Base-by-base conservation (phyloP, 2,329 filamentous ascomycete species). In the Thermoascus crustaceus region DNA sequence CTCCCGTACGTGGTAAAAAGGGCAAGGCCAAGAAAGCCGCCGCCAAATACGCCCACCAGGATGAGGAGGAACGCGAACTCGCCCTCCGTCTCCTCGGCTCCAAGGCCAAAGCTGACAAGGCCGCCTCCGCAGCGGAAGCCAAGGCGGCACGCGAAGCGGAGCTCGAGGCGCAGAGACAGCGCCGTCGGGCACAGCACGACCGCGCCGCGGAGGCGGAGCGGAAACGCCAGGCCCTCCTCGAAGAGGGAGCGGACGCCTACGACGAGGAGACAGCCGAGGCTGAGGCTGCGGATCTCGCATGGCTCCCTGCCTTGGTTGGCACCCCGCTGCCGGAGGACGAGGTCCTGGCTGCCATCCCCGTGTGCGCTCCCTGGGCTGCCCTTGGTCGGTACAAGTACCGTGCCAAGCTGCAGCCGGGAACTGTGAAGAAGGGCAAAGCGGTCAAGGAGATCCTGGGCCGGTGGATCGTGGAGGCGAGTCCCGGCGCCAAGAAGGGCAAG, bases 391-490 rank as follows among this genome's bases (percentile, higher is more conserved):
- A 82, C 63, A 95, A 95, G 63, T 96, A 95, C 69, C 93, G 93
- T 61, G 85, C 80, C 35, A 98, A 98, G 68, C 61, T 98, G 49
- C 91, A 96, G 62, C 91, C 91, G 0, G 91, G 91, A 0, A 64
- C 78, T 0, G 73, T 81, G 44, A 98, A 96, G 71, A 94, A 94
- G 66, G 89, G 91, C 7, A 96, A 95, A 58, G 88, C 87, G 0
- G 78, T 94, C 31, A 85, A 85, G 57, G 89, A 96, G 61, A 81
- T 96, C 20, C 62, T 96, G n/a, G 78, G 80, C 32, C 74, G 75
- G 40, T 95, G 89, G 88, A 73, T 81, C 45, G 61, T 70, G 13
- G 85, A 78, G 32, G 75, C 78, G 5, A 57, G 55, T 1, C 54
- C 53, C 0, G 55, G 53, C 7, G 39, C 25, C 8, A 46, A 40